These are phyloP conservation scores for Mycena belliarum DNA, from an alignment of 768 basidiomycete species.

Conservation along the genomic window DNA sequence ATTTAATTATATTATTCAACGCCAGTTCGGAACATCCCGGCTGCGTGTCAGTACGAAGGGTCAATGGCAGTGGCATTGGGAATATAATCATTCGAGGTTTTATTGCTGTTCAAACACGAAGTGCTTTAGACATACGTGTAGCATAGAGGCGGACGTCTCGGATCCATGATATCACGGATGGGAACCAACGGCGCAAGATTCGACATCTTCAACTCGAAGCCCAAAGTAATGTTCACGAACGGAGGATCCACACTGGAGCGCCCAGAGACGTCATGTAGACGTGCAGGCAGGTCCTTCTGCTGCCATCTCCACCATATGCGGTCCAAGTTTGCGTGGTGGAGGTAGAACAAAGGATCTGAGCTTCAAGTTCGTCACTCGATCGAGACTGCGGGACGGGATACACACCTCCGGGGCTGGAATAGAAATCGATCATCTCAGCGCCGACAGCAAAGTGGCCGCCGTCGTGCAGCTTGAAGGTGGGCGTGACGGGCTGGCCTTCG, in stretches of 20 bases:
- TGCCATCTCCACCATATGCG: conserved; percentile 29
- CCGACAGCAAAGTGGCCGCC: conserved; percentile 37
- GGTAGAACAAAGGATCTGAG: conserved; percentile 28
- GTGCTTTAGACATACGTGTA: conserved; percentile 19
- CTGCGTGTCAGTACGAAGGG: too few species aligned
- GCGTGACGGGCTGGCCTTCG: conserved; percentile 32
- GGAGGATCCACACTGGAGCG: conserved; percentile 17
- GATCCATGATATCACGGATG: conserved; percentile 18
- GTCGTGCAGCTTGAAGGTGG: conserved; percentile 31
- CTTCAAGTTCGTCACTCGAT: not conserved
- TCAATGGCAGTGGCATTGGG: too few species aligned
- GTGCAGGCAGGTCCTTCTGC: conserved; percentile 13
- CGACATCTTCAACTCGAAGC: conserved; percentile 16
- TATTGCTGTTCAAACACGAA: too few species aligned
- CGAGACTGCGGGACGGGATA: not conserved
- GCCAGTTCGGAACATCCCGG: too few species aligned
- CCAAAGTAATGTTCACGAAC: conserved; percentile 18
- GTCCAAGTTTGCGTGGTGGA: conserved; percentile 28
- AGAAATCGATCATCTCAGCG: conserved; percentile 31
- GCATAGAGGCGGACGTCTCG: conserved; percentile 1
- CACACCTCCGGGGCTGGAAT: conserved; percentile 12
- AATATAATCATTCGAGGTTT: too few species aligned
- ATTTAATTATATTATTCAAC: too few species aligned
- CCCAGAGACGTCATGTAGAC: conserved; percentile 24
- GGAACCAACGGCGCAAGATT: conserved; percentile 13